Base-by-base conservation (phyloP, 1,284 basidiomycete species). In the Gastroboletus turbinatus region DNA sequence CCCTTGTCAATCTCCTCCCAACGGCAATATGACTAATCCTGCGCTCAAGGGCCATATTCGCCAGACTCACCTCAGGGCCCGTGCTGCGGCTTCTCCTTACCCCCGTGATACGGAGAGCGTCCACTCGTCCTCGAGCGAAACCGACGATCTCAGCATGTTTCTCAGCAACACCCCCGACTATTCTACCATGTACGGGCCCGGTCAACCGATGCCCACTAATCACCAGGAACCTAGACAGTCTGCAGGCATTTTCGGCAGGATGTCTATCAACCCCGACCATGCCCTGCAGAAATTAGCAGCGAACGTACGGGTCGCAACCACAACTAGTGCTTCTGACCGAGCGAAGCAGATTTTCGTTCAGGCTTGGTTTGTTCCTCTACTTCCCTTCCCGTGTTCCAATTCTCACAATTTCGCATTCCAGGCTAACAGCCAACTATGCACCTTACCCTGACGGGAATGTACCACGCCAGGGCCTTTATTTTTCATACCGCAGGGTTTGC, bases 391-490 rank as follows among this genome's bases (percentile, higher is more conserved):
- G 11, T 57, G 19, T 50, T 55, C 36, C 49, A 21, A 46, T 65
- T 56, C 56, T 69, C 55, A 67, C 63, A 49, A 50, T 50, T 56
- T 61, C 39, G 30, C 39, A 53, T n/a, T 27, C 44, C 69, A 93
- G 90, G 90, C 76, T 94, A 58, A 90, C 85, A 32, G 88, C 88
- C 38, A 92, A 92, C 72, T 94, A 94, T 75, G 88, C 90, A 6
- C 88, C 89, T n/a, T 92, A 92, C 70, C 90, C 90, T 38, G 92
- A 94, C 73, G 92, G 92, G 52, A 94, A 93, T 71, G 92, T 94
- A 65, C 85, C 88, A 59, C 82, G 92, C 66, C 87, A 96, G 74
- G 85, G 90, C 50, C 82, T 96, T 52, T 96, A 96, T 75, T 92
- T 93, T 69, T 94, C 92, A 40, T 96, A 96, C 76, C 84, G 94